Evolutionary conservation across 179 eudicot species (phyloP).

Genomic region (Beta corolliflora): DNA sequence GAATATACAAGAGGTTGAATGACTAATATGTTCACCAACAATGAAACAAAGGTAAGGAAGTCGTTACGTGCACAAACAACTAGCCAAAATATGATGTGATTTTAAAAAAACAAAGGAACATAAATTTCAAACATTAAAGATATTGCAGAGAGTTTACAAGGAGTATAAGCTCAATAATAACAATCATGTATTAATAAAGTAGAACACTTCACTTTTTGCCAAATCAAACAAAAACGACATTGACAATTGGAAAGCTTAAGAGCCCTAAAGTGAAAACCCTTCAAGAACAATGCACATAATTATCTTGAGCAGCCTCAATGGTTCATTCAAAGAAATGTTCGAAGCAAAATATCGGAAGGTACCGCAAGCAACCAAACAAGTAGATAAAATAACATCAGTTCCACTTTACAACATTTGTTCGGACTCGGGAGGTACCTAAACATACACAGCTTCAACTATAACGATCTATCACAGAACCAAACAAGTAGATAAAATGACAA

Average conservation of each 20-base stretch:
- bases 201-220: neutral
- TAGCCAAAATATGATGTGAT: too few species aligned
- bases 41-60: too few species aligned
- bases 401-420: neutral
- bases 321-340: slow-evolving; percentile 1
- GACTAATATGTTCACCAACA: too few species aligned
- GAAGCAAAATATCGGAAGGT: neutral
- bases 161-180: too few species aligned
- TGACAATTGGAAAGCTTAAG: neutral
- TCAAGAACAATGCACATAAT: neutral
- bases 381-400: neutral
- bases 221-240: neutral
- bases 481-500: neutral
- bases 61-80: too few species aligned
- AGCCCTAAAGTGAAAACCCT: neutral
- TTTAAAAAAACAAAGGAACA: too few species aligned
- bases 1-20: too few species aligned
- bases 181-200: neutral
- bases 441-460: too few species aligned
- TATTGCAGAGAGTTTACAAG: too few species aligned
- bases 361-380: neutral
- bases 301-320: neutral
- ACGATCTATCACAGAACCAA: neutral
- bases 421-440: neutral
- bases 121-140: too few species aligned